phyloP scores from a whole-genome alignment of 2,329 filamentous ascomycete species.

The Alternaria incomplexa region DNA sequence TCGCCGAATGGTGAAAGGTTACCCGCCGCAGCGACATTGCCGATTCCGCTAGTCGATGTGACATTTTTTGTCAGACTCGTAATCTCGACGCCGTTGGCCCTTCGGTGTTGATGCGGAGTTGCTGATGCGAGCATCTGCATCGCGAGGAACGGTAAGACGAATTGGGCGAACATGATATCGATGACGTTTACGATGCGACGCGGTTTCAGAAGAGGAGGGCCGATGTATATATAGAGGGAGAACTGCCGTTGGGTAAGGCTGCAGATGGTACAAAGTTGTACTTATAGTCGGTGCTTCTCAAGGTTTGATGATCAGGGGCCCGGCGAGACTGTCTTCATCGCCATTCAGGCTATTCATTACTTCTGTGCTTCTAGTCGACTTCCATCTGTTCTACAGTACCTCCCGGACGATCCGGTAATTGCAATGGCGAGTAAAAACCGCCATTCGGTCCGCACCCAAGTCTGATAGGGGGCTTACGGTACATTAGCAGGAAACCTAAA shows the following conservation, averaged over 20 bases:
- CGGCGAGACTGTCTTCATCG: neutral
- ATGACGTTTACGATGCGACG: neutral
- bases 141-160: neutral
- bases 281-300: neutral
- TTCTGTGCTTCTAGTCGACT: neutral
- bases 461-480: neutral
- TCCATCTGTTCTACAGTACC: neutral
- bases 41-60: constrained; percentile 10
- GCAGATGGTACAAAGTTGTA: neutral
- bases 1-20: constrained; percentile 11
- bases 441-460: constrained; percentile 3
- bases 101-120: neutral
- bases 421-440: neutral
- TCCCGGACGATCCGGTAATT: constrained; percentile 1
- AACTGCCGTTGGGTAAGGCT: neutral
- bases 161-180: constrained; percentile 2
- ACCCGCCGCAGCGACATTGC: constrained; percentile 14
- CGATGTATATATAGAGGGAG: neutral
- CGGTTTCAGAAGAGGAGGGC: neutral
- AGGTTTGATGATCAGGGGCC: neutral
- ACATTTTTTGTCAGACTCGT: constrained; percentile 10
- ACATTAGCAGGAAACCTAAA: neutral
- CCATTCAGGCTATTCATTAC: neutral
- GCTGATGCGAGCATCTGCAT: constrained; percentile 7
- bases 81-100: neutral